A percentile compares a stretch with the other conserved stretches of the same genome.
Evolutionary conservation across 129 eudicot genomes (phyloP).

Genomic region (Calendula officinalis): DNA sequence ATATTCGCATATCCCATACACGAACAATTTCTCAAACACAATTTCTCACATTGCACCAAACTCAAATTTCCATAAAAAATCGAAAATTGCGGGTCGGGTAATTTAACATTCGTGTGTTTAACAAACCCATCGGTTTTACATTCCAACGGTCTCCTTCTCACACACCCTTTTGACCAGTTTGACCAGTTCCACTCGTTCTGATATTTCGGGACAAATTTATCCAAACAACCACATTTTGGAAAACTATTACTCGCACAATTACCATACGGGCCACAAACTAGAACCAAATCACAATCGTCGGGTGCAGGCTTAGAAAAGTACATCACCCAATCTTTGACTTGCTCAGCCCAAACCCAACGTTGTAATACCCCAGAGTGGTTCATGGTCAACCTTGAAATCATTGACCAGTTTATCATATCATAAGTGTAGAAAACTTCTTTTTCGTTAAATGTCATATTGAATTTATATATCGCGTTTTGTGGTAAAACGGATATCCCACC

Average conservation of each 20-base stretch:
- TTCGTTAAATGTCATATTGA: constrained; percentile 24
- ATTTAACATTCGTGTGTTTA: constrained; percentile 28
- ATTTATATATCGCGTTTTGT: constrained; percentile 27
- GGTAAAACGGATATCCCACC: constrained; percentile 35
- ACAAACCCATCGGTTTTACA: constrained; percentile 45
- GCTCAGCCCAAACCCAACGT: constrained; percentile 49
- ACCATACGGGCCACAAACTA: constrained; percentile 46
- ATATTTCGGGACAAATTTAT: constrained; percentile 43
- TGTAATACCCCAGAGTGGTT: constrained; percentile 38
- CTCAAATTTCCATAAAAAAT: constrained; percentile 29
- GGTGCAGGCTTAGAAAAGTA: constrained; percentile 36
- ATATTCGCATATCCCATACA: constrained; percentile 48
- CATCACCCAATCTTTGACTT: constrained; percentile 35
- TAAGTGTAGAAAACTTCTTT: constrained; percentile 34
- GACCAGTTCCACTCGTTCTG: constrained; percentile 38
- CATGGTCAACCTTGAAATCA: constrained; percentile 37
- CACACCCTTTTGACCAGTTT: constrained; percentile 59
- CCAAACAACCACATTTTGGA: constrained; percentile 47
- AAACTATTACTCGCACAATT: constrained; percentile 30
- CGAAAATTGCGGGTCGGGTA: constrained; percentile 41
- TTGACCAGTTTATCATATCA: constrained; percentile 22
- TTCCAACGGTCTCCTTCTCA: constrained; percentile 33
- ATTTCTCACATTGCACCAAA: constrained; percentile 36
- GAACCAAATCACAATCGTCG: constrained; percentile 34
- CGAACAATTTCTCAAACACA: constrained; percentile 47